These are phyloP conservation scores for Phytophthora litchii DNA, from an alignment of 352 stramenopile species.

Conservation along the genomic window DNA sequence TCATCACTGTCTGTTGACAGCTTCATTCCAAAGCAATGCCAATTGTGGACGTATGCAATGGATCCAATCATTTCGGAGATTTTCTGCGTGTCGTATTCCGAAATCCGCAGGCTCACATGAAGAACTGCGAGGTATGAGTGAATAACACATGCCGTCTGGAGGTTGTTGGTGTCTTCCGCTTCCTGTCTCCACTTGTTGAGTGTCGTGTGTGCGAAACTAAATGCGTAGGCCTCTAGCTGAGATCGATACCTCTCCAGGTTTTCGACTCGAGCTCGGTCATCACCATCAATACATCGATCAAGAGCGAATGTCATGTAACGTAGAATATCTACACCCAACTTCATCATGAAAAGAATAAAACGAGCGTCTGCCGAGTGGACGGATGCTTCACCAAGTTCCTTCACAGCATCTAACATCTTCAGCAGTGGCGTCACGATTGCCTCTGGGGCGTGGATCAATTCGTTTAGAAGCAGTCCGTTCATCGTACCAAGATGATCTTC, in stretches of 20 bases:
- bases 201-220: constrained; percentile 74
- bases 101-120: constrained; percentile 68
- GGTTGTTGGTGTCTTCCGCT: constrained; percentile 73
- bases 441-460: constrained; percentile 96
- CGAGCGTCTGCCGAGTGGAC: constrained; percentile 84
- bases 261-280: constrained; percentile 38
- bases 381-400: constrained; percentile 79
- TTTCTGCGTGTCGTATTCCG: constrained; percentile 73
- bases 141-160: constrained; percentile 85
- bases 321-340: constrained; percentile 79
- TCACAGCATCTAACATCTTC: constrained; percentile 85
- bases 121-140: constrained; percentile 81
- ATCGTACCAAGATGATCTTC: constrained; percentile 94
- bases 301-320: constrained; percentile 82
- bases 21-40: constrained; percentile 92
- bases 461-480: constrained; percentile 97
- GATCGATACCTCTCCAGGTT: constrained; percentile 62
- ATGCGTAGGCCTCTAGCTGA: constrained; percentile 59
- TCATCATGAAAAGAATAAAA: constrained; percentile 91
- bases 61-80: constrained; percentile 80
- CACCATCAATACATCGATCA: constrained; percentile 44
- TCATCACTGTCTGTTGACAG: constrained; percentile 60
- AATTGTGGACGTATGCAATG: constrained; percentile 89
- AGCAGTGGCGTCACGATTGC: constrained; percentile 75
- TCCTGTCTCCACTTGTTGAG: constrained; percentile 82